These are phyloP conservation scores for Moesziomyces sp. DNA, from an alignment of 1,284 basidiomycete genomes.

Conservation along the genomic window DNA sequence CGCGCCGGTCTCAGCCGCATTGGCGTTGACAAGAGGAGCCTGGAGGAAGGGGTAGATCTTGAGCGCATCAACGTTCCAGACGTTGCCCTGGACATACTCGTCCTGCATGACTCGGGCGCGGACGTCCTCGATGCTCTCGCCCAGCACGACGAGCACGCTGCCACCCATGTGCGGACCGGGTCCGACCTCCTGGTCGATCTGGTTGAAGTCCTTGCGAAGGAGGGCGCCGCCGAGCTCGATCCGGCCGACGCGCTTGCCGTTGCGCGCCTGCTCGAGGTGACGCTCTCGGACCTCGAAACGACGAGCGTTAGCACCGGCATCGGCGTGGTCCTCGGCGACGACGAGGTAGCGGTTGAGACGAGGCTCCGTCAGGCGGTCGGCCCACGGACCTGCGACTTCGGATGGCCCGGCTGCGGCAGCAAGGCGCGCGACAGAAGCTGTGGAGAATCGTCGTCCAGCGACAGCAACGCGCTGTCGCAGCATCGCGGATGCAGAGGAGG, in stretches of 20 bases:
- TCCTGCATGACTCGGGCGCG: conserved; percentile 40
- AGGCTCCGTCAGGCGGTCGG: conserved; percentile 18
- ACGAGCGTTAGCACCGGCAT: conserved; percentile 46
- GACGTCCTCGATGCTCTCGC: conserved; percentile 54
- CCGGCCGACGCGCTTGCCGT: conserved; percentile 47
- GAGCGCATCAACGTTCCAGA: conserved; percentile 46
- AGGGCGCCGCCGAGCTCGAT: conserved; percentile 57
- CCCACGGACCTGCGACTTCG: conserved; percentile 30
- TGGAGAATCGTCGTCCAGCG: conserved; percentile 8
- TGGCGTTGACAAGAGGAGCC: conserved; percentile 24
- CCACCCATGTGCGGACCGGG: conserved; percentile 46
- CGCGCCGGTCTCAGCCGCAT: not conserved
- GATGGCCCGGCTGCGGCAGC: conserved; percentile 6
- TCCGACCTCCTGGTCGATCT: conserved; percentile 45
- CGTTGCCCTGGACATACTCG: conserved; percentile 48
- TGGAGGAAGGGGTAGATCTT: conserved; percentile 54
- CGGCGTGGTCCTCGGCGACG: conserved; percentile 44
- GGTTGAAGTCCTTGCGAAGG: conserved; percentile 43
- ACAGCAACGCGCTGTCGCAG: not conserved
- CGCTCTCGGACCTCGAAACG: conserved; percentile 55
- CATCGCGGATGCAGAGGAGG: not conserved
- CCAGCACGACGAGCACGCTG: conserved; percentile 49
- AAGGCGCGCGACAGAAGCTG: conserved; percentile 2
- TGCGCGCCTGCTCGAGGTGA: conserved; percentile 48
- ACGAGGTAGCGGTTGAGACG: conserved; percentile 54